phyloP scores from a whole-genome alignment of 352 stramenopile species.

The Globisporangium canariense region DNA sequence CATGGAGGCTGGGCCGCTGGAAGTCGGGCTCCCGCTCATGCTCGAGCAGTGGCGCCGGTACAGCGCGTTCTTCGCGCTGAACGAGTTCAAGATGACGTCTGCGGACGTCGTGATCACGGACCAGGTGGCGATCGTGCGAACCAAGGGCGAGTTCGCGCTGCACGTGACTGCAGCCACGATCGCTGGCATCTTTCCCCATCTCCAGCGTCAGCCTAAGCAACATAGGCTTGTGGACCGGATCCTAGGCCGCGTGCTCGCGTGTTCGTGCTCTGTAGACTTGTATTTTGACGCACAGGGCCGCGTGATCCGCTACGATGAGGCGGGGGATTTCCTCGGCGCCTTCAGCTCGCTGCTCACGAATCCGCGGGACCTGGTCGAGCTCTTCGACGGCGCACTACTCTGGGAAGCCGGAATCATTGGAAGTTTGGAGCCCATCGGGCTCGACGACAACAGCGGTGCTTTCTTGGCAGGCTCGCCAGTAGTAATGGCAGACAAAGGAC shows the following conservation, averaged over 20 bases:
- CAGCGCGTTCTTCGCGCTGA: constrained; percentile 6
- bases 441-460: constrained; percentile 5
- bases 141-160: constrained; percentile 10
- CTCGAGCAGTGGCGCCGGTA: constrained; percentile 17
- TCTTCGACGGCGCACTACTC: constrained; percentile 9
- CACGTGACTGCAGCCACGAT: constrained; percentile 5
- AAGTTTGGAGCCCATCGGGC: constrained; percentile 1
- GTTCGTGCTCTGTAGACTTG: constrained; percentile 19
- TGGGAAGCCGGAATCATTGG: constrained; percentile 11
- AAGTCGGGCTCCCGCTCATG: constrained; percentile 6
- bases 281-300: constrained; percentile 23
- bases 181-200: constrained; percentile 8
- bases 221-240: constrained; percentile 15
- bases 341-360: constrained; percentile 2
- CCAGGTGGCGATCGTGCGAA: constrained; percentile 9
- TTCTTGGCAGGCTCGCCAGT: background rate
- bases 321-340: constrained; percentile 18
- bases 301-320: constrained; percentile 22
- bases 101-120: constrained; percentile 9
- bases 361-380: background rate
- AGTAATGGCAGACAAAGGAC: background rate
- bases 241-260: constrained; percentile 17
- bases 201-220: background rate
- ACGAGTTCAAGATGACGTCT: constrained; percentile 7
- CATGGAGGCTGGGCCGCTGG: constrained; percentile 12